A percentile compares a stretch with the other conserved stretches of the same genome.
phyloP scores from a whole-genome alignment of 768 basidiomycete genomes.

The Panaeolus cyanescens region DNA sequence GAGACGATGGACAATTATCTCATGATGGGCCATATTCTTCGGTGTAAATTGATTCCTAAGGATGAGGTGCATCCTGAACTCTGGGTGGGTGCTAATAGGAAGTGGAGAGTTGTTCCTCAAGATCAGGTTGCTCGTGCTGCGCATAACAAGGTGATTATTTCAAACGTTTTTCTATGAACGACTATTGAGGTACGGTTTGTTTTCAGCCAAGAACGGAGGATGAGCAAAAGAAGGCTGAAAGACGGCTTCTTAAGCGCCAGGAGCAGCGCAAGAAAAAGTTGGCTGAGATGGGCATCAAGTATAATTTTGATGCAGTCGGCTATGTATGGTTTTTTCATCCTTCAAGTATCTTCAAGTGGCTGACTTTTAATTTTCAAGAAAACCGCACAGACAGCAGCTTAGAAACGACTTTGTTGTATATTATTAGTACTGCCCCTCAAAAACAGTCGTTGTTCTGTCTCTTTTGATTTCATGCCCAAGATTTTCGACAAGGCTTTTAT shows the following conservation, averaged over 20 bases:
- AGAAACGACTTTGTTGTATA: neutral
- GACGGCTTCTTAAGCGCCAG: conserved; percentile 76
- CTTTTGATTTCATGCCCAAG: neutral
- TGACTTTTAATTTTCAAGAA: conserved; percentile 22
- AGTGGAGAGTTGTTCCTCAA: conserved; percentile 78
- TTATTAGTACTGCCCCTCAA: neutral
- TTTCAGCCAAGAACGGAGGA: conserved; percentile 72
- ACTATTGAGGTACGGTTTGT: neutral
- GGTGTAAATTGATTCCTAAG: conserved; percentile 87
- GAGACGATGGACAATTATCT: conserved; percentile 99
- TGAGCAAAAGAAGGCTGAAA: conserved; percentile 63
- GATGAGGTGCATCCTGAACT: conserved; percentile 91
- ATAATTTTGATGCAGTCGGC: conserved; percentile 78
- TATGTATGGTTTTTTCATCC: conserved; percentile 59
- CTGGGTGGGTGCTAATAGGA: conserved; percentile 97
- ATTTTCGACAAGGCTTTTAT: neutral
- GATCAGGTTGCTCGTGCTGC: conserved; percentile 69
- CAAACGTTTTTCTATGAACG: neutral
- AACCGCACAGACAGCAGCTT: conserved; percentile 13
- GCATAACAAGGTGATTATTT: conserved; percentile 75
- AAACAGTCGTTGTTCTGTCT: neutral
- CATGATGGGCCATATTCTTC: conserved; percentile 90
- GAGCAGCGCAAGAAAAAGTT: conserved; percentile 77
- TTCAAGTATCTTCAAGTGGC: neutral
- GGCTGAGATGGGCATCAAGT: conserved; percentile 80